Conservation (phyloP, 257 asterid genomes). For the Primulina huaijiensis region DNA sequence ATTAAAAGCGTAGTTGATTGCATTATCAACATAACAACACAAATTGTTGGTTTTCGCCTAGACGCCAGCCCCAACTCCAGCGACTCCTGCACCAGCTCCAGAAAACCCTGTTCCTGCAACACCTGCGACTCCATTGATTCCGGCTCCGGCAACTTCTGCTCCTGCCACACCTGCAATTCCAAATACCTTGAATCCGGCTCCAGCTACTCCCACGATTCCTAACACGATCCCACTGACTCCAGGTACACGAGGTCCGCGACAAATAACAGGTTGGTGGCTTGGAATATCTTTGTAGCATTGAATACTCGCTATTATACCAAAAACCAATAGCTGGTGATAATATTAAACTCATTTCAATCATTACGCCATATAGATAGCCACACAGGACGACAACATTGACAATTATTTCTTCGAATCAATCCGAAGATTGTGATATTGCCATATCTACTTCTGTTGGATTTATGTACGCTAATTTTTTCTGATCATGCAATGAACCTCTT, state of each 20-base stretch:
- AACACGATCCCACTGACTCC: background rate
- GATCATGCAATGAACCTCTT: background rate
- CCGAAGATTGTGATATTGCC: background rate
- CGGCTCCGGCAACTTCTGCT: constrained; percentile 1
- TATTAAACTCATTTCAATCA: too few species aligned
- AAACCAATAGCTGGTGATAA: too few species aligned
- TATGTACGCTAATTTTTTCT: background rate
- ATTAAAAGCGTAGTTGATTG: too few species aligned
- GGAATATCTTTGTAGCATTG: background rate
- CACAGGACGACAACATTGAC: background rate
- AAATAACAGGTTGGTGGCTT: background rate
- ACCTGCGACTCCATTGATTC: constrained; percentile 23
- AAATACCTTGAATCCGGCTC: constrained; percentile 4
- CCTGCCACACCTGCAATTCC: constrained; percentile 29
- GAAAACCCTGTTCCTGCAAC: constrained; percentile 32
- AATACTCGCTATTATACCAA: too few species aligned
- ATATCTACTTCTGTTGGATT: background rate
- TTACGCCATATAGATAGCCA: too few species aligned
- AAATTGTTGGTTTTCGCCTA: constrained; percentile 25
- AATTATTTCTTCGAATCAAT: background rate
- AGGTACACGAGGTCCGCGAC: background rate
- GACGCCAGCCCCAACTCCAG: constrained; percentile 52
- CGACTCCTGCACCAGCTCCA: constrained; percentile 21
- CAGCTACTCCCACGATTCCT: constrained; percentile 28
- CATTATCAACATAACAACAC: background rate